A percentile compares a stretch with the other conserved stretches of the same genome.
These are phyloP conservation scores for Phlebiopsis gigantea DNA, from an alignment of 768 basidiomycete species.

Conservation along the genomic window DNA sequence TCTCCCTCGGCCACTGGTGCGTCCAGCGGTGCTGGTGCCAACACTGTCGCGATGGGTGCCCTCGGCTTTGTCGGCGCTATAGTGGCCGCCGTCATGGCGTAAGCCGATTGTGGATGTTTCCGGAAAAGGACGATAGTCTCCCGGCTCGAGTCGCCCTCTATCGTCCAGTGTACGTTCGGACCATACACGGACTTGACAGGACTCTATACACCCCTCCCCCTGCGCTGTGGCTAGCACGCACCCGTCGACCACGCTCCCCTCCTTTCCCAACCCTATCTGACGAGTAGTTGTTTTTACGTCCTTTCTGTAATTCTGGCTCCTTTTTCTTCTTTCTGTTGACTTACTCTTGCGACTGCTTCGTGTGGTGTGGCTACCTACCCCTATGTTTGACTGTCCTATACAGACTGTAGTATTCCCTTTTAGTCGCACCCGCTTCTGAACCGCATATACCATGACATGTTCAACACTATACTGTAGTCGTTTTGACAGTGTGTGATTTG, in stretches of 20 bases:
- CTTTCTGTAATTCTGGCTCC: background rate
- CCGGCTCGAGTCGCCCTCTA: background rate
- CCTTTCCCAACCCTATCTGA: background rate
- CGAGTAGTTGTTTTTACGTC: background rate
- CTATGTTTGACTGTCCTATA: conserved; percentile 5
- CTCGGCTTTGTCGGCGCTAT: conserved; percentile 34
- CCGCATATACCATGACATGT: too few species aligned
- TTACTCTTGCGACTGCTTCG: background rate
- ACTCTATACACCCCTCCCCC: background rate
- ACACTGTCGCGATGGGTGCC: conserved; percentile 36
- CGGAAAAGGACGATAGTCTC: background rate
- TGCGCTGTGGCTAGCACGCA: background rate
- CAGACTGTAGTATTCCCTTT: conserved; percentile 5
- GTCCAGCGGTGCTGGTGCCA: conserved; percentile 20
- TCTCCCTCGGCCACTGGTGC: conserved; percentile 11
- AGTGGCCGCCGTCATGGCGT: conserved; percentile 36
- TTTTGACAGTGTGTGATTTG: too few species aligned
- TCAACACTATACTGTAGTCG: too few species aligned
- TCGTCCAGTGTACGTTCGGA: conserved; percentile 4
- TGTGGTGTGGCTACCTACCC: background rate
- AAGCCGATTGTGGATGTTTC: conserved; percentile 10
- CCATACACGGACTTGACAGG: conserved; percentile 2
- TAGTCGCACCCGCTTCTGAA: background rate
- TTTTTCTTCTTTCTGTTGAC: background rate
- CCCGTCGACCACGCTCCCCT: background rate